Evolutionary conservation across 73 alveolate genomes (phyloP).

Genomic region (Paramecium sonneborni): DNA sequence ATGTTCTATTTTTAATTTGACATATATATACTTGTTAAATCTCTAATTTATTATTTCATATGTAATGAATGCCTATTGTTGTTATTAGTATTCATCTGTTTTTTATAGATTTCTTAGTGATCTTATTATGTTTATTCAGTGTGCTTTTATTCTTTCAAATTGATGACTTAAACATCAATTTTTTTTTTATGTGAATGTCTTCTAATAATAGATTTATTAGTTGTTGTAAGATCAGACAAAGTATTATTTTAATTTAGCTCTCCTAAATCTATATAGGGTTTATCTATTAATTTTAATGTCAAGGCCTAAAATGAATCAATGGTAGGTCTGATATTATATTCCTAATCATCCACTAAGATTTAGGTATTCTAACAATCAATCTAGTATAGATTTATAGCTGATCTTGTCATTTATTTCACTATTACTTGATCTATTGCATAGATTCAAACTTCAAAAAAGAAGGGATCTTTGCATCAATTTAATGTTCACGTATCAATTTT

Average conservation of each 20-base stretch:
- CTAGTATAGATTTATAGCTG: background rate
- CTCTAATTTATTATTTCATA: background rate
- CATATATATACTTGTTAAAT: background rate
- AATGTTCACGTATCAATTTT: background rate
- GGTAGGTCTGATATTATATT: background rate
- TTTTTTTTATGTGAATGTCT: background rate
- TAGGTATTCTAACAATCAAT: background rate
- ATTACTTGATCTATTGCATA: conserved; percentile 9
- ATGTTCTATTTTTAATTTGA: background rate
- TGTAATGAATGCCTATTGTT: background rate
- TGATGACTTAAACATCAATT: background rate
- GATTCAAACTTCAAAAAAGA: background rate
- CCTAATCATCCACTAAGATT: background rate
- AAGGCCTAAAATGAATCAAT: conserved; percentile 1
- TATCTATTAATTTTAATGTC: background rate
- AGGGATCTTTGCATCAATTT: background rate
- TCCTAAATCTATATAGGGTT: background rate
- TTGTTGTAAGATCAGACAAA: background rate
- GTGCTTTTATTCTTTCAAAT: background rate
- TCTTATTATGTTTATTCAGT: background rate
- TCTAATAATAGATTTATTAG: background rate
- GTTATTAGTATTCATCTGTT: background rate
- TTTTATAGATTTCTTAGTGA: background rate
- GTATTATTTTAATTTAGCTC: background rate
- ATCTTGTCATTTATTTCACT: background rate